Conservation (phyloP, 192 early-diverging fungal genomes). For the Podila epigama region DNA sequence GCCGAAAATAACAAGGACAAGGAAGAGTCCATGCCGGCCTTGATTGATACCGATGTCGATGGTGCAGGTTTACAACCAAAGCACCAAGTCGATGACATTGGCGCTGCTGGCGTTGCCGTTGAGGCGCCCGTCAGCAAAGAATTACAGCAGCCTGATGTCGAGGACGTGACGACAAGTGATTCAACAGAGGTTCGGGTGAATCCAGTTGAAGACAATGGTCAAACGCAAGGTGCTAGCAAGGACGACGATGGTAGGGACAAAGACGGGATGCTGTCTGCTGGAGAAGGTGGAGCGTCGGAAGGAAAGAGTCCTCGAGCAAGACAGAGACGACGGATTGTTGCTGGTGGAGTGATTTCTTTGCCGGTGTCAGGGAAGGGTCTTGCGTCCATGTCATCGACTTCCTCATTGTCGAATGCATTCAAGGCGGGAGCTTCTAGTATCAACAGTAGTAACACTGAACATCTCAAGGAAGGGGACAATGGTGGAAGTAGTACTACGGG, state of each 20-base stretch:
- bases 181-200: too few relatives aligned
- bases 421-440: neutral
- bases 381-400: conserved; percentile 5
- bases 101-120: too few relatives aligned
- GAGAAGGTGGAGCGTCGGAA: neutral
- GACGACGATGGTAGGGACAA: neutral
- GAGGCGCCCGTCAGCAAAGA: too few relatives aligned
- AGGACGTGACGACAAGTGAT: neutral
- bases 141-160: too few relatives aligned
- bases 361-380: conserved; percentile 4
- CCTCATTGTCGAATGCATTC: conserved; percentile 23
- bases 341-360: conserved; percentile 33
- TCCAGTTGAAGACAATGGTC: neutral
- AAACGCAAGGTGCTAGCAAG: neutral
- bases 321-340: conserved; percentile 23
- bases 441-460: neutral
- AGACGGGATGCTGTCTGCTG: neutral
- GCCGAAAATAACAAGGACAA: too few relatives aligned
- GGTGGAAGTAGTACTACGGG: too few relatives aligned
- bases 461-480: too few relatives aligned
- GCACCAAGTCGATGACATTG: too few relatives aligned
- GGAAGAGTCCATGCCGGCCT: too few relatives aligned
- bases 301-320: conserved; percentile 2
- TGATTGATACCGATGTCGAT: too few relatives aligned
- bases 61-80: too few relatives aligned